phyloP scores from a whole-genome alignment of 2,329 filamentous ascomycete species.

The Arthrobotrys musiformis region DNA sequence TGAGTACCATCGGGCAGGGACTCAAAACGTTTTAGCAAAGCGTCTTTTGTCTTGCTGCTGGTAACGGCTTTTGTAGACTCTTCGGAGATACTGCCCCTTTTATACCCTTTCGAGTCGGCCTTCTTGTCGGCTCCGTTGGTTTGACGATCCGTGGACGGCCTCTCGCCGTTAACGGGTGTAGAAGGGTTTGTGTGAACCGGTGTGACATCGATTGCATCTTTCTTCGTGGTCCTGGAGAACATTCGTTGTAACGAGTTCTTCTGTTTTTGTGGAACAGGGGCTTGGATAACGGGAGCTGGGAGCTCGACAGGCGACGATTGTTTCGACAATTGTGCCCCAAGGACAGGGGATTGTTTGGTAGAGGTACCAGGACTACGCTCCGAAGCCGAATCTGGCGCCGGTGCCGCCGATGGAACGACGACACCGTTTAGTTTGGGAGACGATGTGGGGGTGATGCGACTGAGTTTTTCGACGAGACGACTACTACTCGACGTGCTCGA shows the following conservation, averaged over 20 bases:
- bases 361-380: conserved; percentile 42
- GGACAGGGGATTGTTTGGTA: conserved; percentile 46
- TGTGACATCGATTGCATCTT: conserved; percentile 15
- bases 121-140: conserved; percentile 30
- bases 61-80: conserved; percentile 21
- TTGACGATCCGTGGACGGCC: conserved; percentile 34
- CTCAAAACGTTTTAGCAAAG: conserved; percentile 67
- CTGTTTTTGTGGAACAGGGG: conserved; percentile 41
- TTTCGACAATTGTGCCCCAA: conserved; percentile 54
- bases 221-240: conserved; percentile 48
- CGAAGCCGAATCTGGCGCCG: conserved; percentile 40
- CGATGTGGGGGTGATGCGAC: conserved; percentile 48
- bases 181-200: conserved; percentile 2
- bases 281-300: conserved; percentile 44
- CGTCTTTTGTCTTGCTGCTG: conserved; percentile 32
- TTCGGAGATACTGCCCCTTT: conserved; percentile 43
- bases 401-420: conserved; percentile 20
- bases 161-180: conserved; percentile 48
- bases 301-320: conserved; percentile 49
- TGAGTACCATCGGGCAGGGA: conserved; percentile 75
- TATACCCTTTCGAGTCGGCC: conserved; percentile 20
- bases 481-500: conserved; percentile 39
- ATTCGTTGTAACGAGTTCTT: conserved; percentile 50
- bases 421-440: conserved; percentile 50
- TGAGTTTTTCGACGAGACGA: conserved; percentile 45